These are phyloP conservation scores for Dinochytrium kinnereticum DNA, from an alignment of 371 early-diverging fungal genomes.

Conservation along the genomic window DNA sequence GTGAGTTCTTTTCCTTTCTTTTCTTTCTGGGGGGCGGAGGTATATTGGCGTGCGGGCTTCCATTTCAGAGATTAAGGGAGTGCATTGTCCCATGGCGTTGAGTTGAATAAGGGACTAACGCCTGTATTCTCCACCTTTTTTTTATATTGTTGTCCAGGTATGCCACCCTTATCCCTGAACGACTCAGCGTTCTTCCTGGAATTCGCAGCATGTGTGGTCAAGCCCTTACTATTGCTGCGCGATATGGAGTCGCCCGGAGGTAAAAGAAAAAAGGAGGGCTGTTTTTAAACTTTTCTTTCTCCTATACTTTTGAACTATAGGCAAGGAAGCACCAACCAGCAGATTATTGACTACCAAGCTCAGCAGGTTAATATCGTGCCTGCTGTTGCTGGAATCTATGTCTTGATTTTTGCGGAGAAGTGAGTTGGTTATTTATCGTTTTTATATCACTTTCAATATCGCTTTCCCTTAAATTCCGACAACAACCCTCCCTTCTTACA, in stretches of 20 bases:
- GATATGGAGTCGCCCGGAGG: slow-evolving; percentile 67
- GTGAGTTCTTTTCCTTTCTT: neutral
- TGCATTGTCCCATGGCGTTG: too few species aligned
- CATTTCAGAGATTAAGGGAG: too few species aligned
- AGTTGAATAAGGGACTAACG: too few species aligned
- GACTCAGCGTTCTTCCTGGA: slow-evolving; percentile 53
- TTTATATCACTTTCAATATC: too few species aligned
- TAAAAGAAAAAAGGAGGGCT: neutral
- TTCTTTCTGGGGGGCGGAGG: too few species aligned
- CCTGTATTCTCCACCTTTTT: neutral
- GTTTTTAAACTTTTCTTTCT: neutral
- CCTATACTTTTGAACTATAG: neutral
- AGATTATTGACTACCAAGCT: slow-evolving; percentile 73
- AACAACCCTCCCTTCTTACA: too few species aligned
- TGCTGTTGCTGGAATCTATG: slow-evolving; percentile 63
- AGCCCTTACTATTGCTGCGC: slow-evolving; percentile 67
- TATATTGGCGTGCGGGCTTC: too few species aligned
- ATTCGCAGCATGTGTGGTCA: slow-evolving; percentile 54
- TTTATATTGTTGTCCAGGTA: slow-evolving; percentile 21
- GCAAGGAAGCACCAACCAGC: slow-evolving; percentile 68
- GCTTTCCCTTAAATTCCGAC: too few species aligned
- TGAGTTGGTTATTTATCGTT: slow-evolving; percentile 37
- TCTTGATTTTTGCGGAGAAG: slow-evolving; percentile 71
- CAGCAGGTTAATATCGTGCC: slow-evolving; percentile 66
- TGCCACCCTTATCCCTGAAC: slow-evolving; percentile 68